These are phyloP conservation scores for Paramecium pentaurelia DNA, from an alignment of 73 alveolate genomes.

Conservation along the genomic window DNA sequence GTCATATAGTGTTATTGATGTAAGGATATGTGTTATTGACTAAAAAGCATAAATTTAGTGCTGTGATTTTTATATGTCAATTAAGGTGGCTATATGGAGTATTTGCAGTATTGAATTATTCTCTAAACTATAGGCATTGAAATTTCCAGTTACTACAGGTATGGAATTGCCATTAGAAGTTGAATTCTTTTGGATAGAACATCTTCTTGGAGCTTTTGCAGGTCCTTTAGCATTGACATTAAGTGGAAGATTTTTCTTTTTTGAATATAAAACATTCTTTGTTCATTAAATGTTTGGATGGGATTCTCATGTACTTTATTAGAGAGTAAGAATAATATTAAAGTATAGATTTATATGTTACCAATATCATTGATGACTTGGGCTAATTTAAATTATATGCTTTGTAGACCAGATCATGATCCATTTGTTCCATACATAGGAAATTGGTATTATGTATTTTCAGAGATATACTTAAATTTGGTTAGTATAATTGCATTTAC, in stretches of 20 bases:
- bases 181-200: constrained; percentile 62
- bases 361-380: constrained; percentile 47
- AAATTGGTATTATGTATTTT: constrained; percentile 43
- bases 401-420: constrained; percentile 57
- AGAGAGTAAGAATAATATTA: neutral
- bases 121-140: neutral
- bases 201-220: constrained; percentile 47
- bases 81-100: constrained; percentile 61
- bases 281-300: constrained; percentile 42
- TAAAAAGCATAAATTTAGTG: constrained; percentile 46
- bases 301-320: constrained; percentile 40
- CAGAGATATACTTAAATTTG: constrained; percentile 43
- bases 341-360: constrained; percentile 41
- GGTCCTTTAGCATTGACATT: constrained; percentile 53
- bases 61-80: constrained; percentile 22
- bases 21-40: constrained; percentile 45
- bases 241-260: constrained; percentile 47
- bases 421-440: constrained; percentile 56
- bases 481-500: neutral
- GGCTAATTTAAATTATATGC: constrained; percentile 60
- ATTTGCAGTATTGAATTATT: neutral
- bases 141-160: constrained; percentile 45
- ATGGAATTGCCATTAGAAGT: constrained; percentile 55
- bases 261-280: constrained; percentile 16
- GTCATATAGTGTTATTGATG: constrained; percentile 50